These are phyloP conservation scores for Haematococcus lacustris DNA, from an alignment of 139 green algal genomes.

Conservation along the genomic window DNA sequence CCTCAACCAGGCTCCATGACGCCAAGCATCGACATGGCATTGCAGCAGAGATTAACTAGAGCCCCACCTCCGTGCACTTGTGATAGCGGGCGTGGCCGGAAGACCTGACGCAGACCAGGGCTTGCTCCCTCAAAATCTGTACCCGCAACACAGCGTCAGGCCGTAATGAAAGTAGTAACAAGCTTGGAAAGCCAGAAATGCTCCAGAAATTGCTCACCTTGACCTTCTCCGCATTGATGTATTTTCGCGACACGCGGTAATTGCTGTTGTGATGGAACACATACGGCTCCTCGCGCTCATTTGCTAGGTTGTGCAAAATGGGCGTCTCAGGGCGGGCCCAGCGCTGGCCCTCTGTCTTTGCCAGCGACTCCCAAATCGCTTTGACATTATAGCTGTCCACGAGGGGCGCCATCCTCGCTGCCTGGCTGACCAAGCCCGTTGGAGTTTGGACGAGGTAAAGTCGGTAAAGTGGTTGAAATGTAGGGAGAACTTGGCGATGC, in stretches of 20 bases:
- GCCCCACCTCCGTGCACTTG: constrained; percentile 40
- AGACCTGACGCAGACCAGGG: constrained; percentile 28
- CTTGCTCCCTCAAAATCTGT: constrained; percentile 34
- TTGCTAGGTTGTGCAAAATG: constrained; percentile 29
- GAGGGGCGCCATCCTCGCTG: too few relatives aligned
- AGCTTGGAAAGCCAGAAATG: background rate
- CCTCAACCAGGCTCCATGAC: background rate
- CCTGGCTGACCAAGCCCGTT: too few relatives aligned
- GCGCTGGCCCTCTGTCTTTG: constrained; percentile 14
- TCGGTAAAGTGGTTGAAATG: too few relatives aligned
- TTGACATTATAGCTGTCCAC: too few relatives aligned
- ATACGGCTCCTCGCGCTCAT: constrained; percentile 37
- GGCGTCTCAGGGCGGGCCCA: constrained; percentile 28
- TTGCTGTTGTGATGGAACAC: constrained; percentile 46
- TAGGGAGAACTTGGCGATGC: too few relatives aligned
- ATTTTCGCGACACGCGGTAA: constrained; percentile 39
- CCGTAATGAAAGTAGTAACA: too few relatives aligned
- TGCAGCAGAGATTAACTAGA: background rate
- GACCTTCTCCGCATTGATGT: constrained; percentile 43
- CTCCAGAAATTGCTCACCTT: constrained; percentile 16
- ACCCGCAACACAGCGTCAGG: too few relatives aligned
- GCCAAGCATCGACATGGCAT: background rate
- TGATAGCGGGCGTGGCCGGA: constrained; percentile 28
- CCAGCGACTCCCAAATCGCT: background rate
- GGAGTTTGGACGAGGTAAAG: too few relatives aligned